Percentiles rank a stretch among this genome's conserved stretches.
These are phyloP conservation scores for Metahyphopichia silvanorum DNA, from an alignment of 805 yeast genomes.

Conservation along the genomic window DNA sequence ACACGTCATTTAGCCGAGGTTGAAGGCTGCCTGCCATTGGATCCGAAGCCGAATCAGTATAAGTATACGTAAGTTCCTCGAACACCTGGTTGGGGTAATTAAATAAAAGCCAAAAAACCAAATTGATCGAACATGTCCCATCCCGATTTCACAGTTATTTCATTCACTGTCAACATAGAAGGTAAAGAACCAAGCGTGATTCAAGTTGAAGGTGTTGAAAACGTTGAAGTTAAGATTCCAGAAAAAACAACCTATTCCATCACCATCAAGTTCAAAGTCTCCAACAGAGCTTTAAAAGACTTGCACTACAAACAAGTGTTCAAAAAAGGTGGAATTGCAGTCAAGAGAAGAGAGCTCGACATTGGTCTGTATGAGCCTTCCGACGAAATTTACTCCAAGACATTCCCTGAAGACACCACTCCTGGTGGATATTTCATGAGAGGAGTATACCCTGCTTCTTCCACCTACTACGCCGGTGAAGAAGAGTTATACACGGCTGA, in stretches of 20 bases:
- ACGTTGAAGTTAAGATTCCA: constrained; percentile 30
- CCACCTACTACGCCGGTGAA: constrained; percentile 32
- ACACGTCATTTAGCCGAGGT: no score
- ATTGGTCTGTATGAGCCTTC: constrained; percentile 33
- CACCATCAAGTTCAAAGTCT: constrained; percentile 31
- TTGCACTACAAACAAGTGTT: constrained; percentile 34
- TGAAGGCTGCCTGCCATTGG: no score
- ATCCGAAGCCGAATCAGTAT: no score
- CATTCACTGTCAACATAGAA: constrained; percentile 26
- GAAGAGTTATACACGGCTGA: constrained; percentile 23
- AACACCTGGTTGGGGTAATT: no score
- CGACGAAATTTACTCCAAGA: constrained; percentile 28
- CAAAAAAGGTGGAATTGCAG: constrained; percentile 31
- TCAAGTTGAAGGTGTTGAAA: constrained; percentile 25
- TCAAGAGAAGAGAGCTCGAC: constrained; percentile 24
- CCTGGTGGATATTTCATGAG: constrained; percentile 39
- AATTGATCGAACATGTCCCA: no score
- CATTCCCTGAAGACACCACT: constrained; percentile 31
- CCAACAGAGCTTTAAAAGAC: constrained; percentile 22
- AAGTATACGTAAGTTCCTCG: no score
- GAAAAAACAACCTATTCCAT: constrained; percentile 32
- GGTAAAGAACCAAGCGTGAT: constrained; percentile 22
- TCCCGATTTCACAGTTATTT: constrained; percentile 31
- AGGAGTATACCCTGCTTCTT: constrained; percentile 27
- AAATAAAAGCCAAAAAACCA: no score